Base-by-base conservation (phyloP, 768 basidiomycete genomes). In the Pleurotus cornucopiae region DNA sequence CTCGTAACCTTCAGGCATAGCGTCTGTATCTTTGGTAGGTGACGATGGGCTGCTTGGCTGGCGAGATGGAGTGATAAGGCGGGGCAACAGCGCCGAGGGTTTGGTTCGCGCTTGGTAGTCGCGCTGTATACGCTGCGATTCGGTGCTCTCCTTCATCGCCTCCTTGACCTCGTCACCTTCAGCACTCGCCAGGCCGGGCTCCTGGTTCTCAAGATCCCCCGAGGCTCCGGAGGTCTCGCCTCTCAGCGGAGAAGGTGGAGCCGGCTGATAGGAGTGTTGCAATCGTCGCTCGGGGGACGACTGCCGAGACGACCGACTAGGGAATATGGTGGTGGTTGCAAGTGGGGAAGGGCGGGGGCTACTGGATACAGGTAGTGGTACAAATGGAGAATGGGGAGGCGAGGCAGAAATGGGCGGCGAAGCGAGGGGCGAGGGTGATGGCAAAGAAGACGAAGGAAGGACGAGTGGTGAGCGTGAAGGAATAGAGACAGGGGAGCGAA, bases 41-140 rank as follows among this genome's bases (percentile, higher is more conserved):
- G 23, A 25, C 23, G 23, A 25, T 1, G 23, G 23, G 11, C 18
- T 46, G 20, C 18, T 46, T 7, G n/a, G 14, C 6, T 34, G 26
- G n/a, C 48, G 21, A 14, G 34, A 14, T 25, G 48, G 48, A 9
- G 48, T 49, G 23, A 34, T 34, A 6, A 49, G 30, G 1, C 48
- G 21, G 6, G 49, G 49, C 0, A 52, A 21, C 12, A 52, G 2
- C 37, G 34, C 49, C 11, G 34, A 39, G 18, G 49, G 49, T 38
- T 52, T 52, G 34, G 34, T 52, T 20, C 49, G 12, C 14, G 49
- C 26, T 20, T 52, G 49, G 40, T 52, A 52, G 34, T 52, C 49
- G 7, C 12, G 11, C 37, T 52, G 49, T 5, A 52, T 52, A 7
- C 49, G 12, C 23, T 52, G 49, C n/a, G 49, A n/a, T 18, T 39